Evolutionary conservation across 768 basidiomycete genomes (phyloP), one percentile per base, ranked within the genome.

Genomic region (Termitomyces sp.): DNA sequence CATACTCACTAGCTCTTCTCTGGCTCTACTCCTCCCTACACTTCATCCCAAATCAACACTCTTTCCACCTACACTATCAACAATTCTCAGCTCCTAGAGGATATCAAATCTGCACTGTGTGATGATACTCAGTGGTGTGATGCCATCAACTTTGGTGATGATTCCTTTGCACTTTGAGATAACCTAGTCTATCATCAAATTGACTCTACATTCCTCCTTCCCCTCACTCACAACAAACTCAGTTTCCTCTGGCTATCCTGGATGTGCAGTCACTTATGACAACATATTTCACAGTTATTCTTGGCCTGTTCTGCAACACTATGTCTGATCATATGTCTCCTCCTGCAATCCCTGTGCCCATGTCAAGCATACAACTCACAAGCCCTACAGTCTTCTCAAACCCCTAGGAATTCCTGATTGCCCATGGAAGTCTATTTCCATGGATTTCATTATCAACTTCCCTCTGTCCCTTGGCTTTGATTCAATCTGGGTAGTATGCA

Each of bases 181-280:
- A 54, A 64, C 43, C 56, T 70, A 16, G 62, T 70, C 11, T 67
- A 67, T 27, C 61, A 68, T 50, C 59, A 66, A 35, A 59, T 28
- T 55, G 58, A 46, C 54, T 69, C 21, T 69, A 56, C 30, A 64
- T 64, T 25, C 59, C 59, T 27, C n/a, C 16, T n/a, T 44, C 54
- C 28, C 45, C 58, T n/a, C n/a, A n/a, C n/a, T n/a, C n/a, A n/a
- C n/a, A n/a, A n/a, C n/a, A n/a, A n/a, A n/a, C n/a, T n/a, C n/a
- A n/a, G n/a, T n/a, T n/a, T n/a, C n/a, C n/a, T 67, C 69, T 28
- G 78, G 79, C 12, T 79, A 81, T 51, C 74, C 68, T 7, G 78
- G 79, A 3, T 65, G 61, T 12, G 59, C 55, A 2, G 64, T 64
- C 16, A 80, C 78, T 0, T 51, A 40, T 30, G 49, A 51, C 40